phyloP scores from a whole-genome alignment of 1,139 yeast genomes.

The Hansenula sp. region DNA sequence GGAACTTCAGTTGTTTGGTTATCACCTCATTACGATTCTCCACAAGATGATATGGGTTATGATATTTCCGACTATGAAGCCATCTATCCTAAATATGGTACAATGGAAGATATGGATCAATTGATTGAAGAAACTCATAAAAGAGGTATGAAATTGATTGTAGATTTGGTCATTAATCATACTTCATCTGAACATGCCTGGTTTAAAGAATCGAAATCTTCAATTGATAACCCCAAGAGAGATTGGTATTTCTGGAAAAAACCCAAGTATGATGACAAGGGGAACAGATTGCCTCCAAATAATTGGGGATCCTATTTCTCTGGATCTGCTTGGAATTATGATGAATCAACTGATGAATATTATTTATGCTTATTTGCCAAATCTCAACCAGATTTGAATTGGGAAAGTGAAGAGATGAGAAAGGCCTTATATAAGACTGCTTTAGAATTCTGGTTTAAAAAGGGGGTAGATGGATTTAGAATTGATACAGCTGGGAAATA shows the following conservation, averaged over 20 bases:
- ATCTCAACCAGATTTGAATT: constrained; percentile 55
- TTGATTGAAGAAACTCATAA: constrained; percentile 44
- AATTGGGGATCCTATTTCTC: constrained; percentile 52
- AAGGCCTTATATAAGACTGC: constrained; percentile 48
- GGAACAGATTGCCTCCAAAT: constrained; percentile 50
- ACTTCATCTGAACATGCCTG: constrained; percentile 53
- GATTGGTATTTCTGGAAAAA: constrained; percentile 62
- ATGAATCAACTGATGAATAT: constrained; percentile 48
- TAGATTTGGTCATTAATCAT: constrained; percentile 58
- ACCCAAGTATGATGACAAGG: constrained; percentile 41
- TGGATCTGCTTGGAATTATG: constrained; percentile 56
- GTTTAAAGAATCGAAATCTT: constrained; percentile 53
- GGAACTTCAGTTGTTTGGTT: constrained; percentile 56
- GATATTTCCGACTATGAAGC: constrained; percentile 52
- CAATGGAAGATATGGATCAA: constrained; percentile 46
- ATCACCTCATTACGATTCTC: constrained; percentile 56
- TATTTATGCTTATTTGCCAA: constrained; percentile 49
- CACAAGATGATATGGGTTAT: constrained; percentile 63
- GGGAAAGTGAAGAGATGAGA: constrained; percentile 53
- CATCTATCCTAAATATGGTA: constrained; percentile 51
- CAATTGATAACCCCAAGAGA: constrained; percentile 49
- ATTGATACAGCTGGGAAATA: constrained; percentile 52
- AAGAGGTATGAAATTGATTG: constrained; percentile 47
- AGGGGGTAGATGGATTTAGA: constrained; percentile 57
- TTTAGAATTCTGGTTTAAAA: constrained; percentile 49